Base-by-base conservation (phyloP, 2,329 filamentous ascomycete species). In the Talaromyces amestolkiae region DNA sequence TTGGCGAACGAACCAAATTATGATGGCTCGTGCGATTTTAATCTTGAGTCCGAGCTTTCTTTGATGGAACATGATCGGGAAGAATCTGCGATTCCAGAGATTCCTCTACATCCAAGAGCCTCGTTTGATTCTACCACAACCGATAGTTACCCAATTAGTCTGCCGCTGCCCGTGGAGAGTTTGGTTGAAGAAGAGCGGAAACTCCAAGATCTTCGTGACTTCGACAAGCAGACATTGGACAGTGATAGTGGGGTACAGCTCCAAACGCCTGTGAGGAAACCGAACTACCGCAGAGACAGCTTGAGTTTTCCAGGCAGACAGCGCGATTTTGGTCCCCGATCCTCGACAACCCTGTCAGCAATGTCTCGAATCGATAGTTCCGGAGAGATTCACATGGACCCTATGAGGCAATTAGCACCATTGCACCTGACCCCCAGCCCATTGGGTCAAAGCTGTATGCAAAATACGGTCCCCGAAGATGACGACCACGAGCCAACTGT, bases 111-210 rank as follows among this genome's bases (percentile, higher is more conserved):
- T 70, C 81, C 83, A 27, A 83, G 85, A 66, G 83, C 85, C 65
- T 94, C 91, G 0, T 85, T 87, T 69, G 89, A 91, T 61, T 92
- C 89, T 51, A 81, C 86, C 59, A 75, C 84, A 62, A 90, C 88
- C 3, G 83, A 79, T 3, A 82, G 81, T 22, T 88, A 86, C 70
- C 89, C 87, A 0, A 82, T 92, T 35, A 88, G 87, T 70, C 79
- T 89, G 73, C 90, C 90, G 0, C 84, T 86, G 13, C 83, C 86
- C 49, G 87, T 93, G 58, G 90, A 93, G 71, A 90, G 85, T 71
- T 86, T 94, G 72, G 91, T 96, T 86, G 87, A 87, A 68, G 88
- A 90, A 74, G 91, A 94, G 41, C 85, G 84, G 68, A 90, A 92
- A 72, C 91, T 93, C 9, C 47, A 66, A 3, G 43, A 59, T 19